phyloP scores from a whole-genome alignment of 345 rosid genomes.

The Eutrema japonicum region DNA sequence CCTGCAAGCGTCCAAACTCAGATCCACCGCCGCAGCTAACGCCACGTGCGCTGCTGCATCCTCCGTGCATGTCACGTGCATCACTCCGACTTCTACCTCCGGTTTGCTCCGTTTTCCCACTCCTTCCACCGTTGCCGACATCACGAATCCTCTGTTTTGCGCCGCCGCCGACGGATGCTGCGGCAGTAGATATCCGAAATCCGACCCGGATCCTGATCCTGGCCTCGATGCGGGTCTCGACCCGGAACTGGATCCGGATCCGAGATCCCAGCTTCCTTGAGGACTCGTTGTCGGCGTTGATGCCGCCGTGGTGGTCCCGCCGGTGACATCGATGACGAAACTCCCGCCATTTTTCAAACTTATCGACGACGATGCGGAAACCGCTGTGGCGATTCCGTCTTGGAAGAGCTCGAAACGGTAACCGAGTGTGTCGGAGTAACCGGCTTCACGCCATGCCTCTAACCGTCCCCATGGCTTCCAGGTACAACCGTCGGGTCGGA shows the following conservation, averaged over 20 bases:
- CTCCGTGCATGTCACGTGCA: constrained; percentile 96
- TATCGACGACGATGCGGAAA: constrained; percentile 51
- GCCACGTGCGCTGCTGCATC: constrained; percentile 97
- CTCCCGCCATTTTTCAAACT: constrained; percentile 78
- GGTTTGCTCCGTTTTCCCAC: constrained; percentile 57
- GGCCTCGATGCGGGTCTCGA: constrained; percentile 70
- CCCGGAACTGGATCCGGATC: constrained; percentile 56
- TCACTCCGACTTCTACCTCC: constrained; percentile 84
- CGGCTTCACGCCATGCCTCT: constrained; percentile 85
- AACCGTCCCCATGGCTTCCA: constrained; percentile 99
- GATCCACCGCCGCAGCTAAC: constrained; percentile 92
- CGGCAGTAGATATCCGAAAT: constrained; percentile 44
- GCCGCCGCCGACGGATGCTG: constrained; percentile 34
- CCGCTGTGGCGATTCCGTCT: constrained; percentile 53
- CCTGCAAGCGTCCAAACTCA: constrained; percentile 90
- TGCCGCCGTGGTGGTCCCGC: constrained; percentile 50
- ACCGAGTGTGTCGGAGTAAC: constrained; percentile 61
- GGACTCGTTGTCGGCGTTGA: constrained; percentile 71
- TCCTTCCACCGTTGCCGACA: constrained; percentile 84
- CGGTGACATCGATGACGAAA: constrained; percentile 71
- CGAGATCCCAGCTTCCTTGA: constrained; percentile 83
- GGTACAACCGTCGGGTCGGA: constrained; percentile 74
- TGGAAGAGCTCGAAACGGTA: constrained; percentile 82
- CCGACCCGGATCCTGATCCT: constrained; percentile 89
- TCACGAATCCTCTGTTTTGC: constrained; percentile 71